These are phyloP conservation scores for Jatropha podagrica DNA, from an alignment of 441 rosid genomes.

Conservation along the genomic window DNA sequence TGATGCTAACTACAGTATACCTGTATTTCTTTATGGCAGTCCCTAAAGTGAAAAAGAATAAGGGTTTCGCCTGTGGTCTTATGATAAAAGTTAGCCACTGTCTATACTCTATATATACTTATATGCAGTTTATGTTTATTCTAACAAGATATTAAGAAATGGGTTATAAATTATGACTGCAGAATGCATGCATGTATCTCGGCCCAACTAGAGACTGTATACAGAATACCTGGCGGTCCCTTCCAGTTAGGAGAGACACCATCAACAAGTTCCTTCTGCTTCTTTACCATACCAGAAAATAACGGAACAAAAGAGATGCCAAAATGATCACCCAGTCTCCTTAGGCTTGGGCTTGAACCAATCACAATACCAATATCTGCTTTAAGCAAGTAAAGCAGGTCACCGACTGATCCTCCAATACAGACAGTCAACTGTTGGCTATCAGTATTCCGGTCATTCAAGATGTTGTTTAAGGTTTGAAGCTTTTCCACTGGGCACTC, in stretches of 20 bases:
- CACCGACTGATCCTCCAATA: constrained; percentile 76
- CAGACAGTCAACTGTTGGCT: constrained; percentile 50
- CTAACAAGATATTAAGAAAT: constrained; percentile 3
- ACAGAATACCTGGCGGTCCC: constrained; percentile 55
- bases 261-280: constrained; percentile 51
- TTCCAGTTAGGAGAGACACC: constrained; percentile 54
- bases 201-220: constrained; percentile 79
- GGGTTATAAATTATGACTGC: constrained; percentile 50
- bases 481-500: constrained; percentile 71
- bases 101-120: constrained; percentile 22
- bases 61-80: constrained; percentile 38
- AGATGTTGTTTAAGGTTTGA: constrained; percentile 42
- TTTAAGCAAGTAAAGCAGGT: constrained; percentile 71
- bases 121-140: constrained; percentile 20
- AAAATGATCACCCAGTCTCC: constrained; percentile 63
- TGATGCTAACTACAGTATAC: constrained; percentile 12
- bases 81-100: constrained; percentile 34
- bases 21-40: constrained; percentile 20
- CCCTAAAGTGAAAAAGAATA: constrained; percentile 22
- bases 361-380: constrained; percentile 84
- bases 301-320: constrained; percentile 76
- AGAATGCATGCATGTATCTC: constrained; percentile 78
- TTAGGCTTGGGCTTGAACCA: constrained; percentile 66
- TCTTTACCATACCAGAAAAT: constrained; percentile 55
- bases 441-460: constrained; percentile 29